Evolutionary conservation across 148 eudicot genomes (phyloP).

Genomic region (Euryodendron excelsum): DNA sequence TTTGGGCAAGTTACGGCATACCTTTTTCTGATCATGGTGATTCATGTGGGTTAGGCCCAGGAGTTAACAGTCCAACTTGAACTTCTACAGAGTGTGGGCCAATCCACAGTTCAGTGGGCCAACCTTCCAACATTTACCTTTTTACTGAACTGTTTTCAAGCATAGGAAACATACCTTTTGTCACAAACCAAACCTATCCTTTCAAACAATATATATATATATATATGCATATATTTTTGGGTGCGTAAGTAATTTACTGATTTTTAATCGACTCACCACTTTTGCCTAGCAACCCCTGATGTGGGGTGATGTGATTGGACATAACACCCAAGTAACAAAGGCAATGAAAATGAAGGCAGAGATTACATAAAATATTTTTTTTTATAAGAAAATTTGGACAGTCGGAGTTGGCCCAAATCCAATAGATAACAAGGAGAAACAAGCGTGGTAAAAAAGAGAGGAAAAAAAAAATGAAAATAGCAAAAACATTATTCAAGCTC

Average conservation of each 20-base stretch:
- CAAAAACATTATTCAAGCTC: background rate
- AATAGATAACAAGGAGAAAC: too few species aligned
- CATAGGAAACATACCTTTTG: too few species aligned
- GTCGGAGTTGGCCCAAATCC: slow-evolving; percentile 13
- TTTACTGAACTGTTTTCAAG: background rate
- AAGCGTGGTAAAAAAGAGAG: background rate
- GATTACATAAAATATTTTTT: too few species aligned
- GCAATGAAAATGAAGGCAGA: background rate
- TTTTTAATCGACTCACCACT: background rate
- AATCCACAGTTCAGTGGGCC: background rate
- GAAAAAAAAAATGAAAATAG: background rate
- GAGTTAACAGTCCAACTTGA: background rate
- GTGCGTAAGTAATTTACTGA: background rate
- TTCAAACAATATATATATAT: too few species aligned
- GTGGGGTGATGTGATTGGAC: slow-evolving; percentile 2
- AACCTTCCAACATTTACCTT: too few species aligned
- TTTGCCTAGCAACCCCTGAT: background rate
- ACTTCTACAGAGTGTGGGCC: background rate
- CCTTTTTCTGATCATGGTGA: background rate
- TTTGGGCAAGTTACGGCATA: too few species aligned
- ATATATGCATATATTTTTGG: too few species aligned
- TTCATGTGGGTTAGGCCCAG: background rate
- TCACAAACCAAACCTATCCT: too few species aligned
- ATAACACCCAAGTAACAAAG: background rate
- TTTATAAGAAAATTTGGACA: slow-evolving; percentile 13